Conservation (phyloP, 345 rosid genomes). For the Stellera chamaejasme region DNA sequence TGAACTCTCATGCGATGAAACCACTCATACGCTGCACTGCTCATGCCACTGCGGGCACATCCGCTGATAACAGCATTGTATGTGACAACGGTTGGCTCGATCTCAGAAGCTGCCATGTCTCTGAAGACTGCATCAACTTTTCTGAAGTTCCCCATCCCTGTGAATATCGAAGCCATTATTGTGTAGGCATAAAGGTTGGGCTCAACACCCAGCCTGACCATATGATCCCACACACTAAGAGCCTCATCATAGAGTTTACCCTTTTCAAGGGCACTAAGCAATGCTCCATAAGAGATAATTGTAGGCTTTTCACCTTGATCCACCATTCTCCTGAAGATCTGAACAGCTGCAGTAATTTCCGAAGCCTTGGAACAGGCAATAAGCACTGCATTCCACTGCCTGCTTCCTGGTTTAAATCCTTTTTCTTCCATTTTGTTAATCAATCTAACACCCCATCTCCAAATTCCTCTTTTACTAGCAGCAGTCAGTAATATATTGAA, state of each 20-base stretch:
- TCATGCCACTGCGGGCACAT: conserved; percentile 44
- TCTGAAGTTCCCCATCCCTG: conserved; percentile 56
- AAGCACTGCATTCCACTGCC: conserved; percentile 83
- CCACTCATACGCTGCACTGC: conserved; percentile 87
- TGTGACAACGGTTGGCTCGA: conserved; percentile 78
- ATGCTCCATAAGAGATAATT: conserved; percentile 69
- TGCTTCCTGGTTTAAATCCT: conserved; percentile 72
- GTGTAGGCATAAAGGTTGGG: conserved; percentile 76
- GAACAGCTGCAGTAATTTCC: conserved; percentile 65
- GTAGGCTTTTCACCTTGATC: conserved; percentile 89
- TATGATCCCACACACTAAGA: conserved; percentile 83
- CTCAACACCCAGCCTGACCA: conserved; percentile 66
- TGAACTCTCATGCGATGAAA: conserved; percentile 70
- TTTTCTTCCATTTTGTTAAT: conserved; percentile 86
- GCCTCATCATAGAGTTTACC: conserved; percentile 83
- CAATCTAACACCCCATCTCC: conserved; percentile 84
- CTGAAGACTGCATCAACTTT: conserved; percentile 51
- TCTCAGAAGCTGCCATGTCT: conserved; percentile 56
- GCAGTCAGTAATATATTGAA: conserved; percentile 65
- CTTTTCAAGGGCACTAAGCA: conserved; percentile 87
- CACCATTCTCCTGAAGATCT: conserved; percentile 78
- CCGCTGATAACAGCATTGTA: conserved; percentile 80
- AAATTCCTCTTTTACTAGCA: conserved; percentile 70
- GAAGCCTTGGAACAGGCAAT: conserved; percentile 90
- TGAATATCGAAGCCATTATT: conserved; percentile 72